These are phyloP conservation scores for Podaxis mareebaensis DNA, from an alignment of 768 basidiomycete species.

Conservation along the genomic window DNA sequence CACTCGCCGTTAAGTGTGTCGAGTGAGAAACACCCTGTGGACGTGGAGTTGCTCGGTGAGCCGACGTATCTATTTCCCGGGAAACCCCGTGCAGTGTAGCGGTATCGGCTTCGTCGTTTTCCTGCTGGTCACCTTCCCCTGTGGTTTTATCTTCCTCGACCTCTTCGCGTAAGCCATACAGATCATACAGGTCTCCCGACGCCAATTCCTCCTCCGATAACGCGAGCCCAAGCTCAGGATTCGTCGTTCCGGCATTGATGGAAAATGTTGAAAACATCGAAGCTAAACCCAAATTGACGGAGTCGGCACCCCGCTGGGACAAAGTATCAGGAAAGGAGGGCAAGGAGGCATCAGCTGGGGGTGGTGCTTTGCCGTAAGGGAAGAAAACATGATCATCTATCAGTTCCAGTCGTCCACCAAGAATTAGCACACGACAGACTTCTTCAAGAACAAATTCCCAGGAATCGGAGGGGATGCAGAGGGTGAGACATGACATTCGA, in stretches of 20 bases:
- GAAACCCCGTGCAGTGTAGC: slow-evolving; percentile 22
- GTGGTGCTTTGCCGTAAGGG: slow-evolving; percentile 43
- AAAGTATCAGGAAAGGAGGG: slow-evolving; percentile 6
- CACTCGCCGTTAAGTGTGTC: slow-evolving; percentile 13
- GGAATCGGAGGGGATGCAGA: slow-evolving; percentile 54
- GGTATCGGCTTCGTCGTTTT: slow-evolving; percentile 30
- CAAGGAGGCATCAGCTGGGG: slow-evolving; percentile 11
- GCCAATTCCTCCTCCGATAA: slow-evolving; percentile 21
- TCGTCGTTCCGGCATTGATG: slow-evolving; percentile 23
- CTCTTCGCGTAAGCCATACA: slow-evolving; percentile 28
- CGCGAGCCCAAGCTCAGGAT: slow-evolving; percentile 28
- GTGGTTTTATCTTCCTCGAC: slow-evolving; percentile 28
- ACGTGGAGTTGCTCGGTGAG: slow-evolving; percentile 7
- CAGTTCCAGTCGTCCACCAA: slow-evolving; percentile 65
- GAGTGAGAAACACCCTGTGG: neutral
- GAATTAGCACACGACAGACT: slow-evolving; percentile 58
- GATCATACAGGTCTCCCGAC: slow-evolving; percentile 26
- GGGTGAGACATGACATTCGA: slow-evolving; percentile 66
- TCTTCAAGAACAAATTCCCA: slow-evolving; percentile 66
- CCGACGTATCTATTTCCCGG: neutral
- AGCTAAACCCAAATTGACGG: slow-evolving; percentile 21
- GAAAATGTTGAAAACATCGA: slow-evolving; percentile 29
- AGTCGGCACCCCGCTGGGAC: neutral
- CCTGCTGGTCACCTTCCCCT: slow-evolving; percentile 27
- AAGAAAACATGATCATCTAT: slow-evolving; percentile 71